These are phyloP conservation scores for Wilhelminamyces savonicus DNA, from an alignment of 805 yeast species.

Conservation along the genomic window DNA sequence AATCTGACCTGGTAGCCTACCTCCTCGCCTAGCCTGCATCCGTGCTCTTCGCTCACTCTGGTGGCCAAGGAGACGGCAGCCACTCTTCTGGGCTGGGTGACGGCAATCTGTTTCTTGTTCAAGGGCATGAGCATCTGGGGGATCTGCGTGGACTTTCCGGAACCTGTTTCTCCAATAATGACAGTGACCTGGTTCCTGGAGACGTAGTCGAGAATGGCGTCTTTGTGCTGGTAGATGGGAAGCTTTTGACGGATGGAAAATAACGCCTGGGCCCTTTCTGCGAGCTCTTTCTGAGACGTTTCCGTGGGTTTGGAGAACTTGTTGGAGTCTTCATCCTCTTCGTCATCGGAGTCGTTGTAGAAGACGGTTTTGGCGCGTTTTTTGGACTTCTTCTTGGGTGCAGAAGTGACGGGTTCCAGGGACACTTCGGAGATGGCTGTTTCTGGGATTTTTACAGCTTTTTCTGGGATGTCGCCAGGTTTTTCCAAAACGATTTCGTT, in stretches of 20 bases:
- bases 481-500: background rate
- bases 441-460: background rate
- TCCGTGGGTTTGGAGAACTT: conserved; percentile 5
- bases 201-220: conserved; percentile 53
- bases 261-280: conserved; percentile 38
- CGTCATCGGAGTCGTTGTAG: conserved; percentile 30
- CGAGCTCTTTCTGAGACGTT: conserved; percentile 19
- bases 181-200: conserved; percentile 60
- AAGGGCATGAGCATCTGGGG: conserved; percentile 79
- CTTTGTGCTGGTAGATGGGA: conserved; percentile 73
- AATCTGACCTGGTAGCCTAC: conserved; percentile 95
- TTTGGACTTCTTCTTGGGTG: conserved; percentile 1
- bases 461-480: conserved; percentile 1
- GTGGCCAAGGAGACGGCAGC: conserved; percentile 93
- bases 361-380: conserved; percentile 19
- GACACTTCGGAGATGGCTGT: conserved; percentile 4
- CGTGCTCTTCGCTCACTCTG: conserved; percentile 86
- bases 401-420: too few relatives aligned
- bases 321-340: conserved; percentile 17
- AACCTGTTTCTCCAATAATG: conserved; percentile 94
- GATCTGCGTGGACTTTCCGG: conserved; percentile 95
- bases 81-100: conserved; percentile 96
- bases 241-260: conserved; percentile 49
- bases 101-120: conserved; percentile 60
- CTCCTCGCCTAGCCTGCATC: conserved; percentile 66